Base-by-base conservation (phyloP, 768 basidiomycete genomes). In the Panellus pusillus region DNA sequence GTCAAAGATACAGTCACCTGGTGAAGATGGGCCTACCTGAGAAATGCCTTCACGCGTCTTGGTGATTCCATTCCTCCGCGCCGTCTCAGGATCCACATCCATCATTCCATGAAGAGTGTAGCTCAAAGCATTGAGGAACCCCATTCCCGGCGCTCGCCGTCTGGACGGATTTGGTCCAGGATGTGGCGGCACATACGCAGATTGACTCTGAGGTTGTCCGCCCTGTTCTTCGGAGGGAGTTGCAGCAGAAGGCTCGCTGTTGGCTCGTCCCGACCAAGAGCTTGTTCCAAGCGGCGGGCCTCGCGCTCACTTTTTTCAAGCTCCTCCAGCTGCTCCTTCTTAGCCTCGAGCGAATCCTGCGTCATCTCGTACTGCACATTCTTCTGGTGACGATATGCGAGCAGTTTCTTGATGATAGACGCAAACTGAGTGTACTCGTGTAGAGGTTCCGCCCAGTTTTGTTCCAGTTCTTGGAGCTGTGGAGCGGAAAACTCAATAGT, bases 361-460 rank as follows among this genome's bases (percentile, higher is more conserved):
- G 97, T 96, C 82, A 97, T 90, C 72, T 99, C 97, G 65, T 88
- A 95, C 68, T 99, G 97, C 8, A 94, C 89, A 58, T 99, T 94
- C 72, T 98, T 98, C 72, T 95, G 93, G 67, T 98, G 96, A 39
- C 97, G 90, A 72, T 95, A 99, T 0, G 85, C 84, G 43, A 99
- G 84, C 31, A 98, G 75, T 65, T 90, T 90, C 79, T 93, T 95
- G 74, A 99, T 98, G 65, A 98, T 95, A 17, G 79, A 76, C 12
- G 91, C 92, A 67, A 98, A 99, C 70, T 98, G 97, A 49, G 87
- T 74, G 70, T 98, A 98, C 67, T 98, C 95, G 62, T 96, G 91
- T 44, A 98, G 72, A 8, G 97, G 97, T 66, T 99, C 97, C 27
- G 93, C 92, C 82, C 93, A 97, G 64, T 86, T 89, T 68, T 93